A percentile compares a stretch with the other conserved stretches of the same genome.
Conservation (phyloP, 2,329 filamentous ascomycete genomes). For the Elsinoe fawcettii region DNA sequence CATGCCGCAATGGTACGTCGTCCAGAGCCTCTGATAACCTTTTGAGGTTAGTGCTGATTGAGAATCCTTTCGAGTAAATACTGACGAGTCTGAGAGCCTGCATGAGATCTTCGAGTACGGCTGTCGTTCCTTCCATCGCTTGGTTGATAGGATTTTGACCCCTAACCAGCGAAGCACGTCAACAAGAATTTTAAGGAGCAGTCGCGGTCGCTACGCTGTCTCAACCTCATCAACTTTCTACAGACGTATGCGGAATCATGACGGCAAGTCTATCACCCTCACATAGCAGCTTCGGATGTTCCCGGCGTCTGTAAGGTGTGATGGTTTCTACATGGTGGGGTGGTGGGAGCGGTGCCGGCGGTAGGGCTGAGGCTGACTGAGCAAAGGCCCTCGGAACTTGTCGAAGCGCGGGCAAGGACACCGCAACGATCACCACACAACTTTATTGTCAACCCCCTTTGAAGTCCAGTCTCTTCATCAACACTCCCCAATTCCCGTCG, state of each 20-base stretch:
- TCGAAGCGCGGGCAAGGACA: background rate
- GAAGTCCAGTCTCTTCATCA: constrained; percentile 41
- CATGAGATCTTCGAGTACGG: no score
- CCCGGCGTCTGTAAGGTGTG: background rate
- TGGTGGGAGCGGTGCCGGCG: background rate
- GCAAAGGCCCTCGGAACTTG: background rate
- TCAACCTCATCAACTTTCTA: no score
- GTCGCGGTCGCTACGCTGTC: no score
- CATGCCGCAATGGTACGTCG: constrained; percentile 32
- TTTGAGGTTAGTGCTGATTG: background rate
- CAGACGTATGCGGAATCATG: no score
- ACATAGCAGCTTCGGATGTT: no score
- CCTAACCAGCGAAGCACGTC: no score
- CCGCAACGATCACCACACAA: constrained; percentile 1
- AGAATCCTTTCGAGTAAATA: background rate
- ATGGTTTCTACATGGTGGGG: no score
- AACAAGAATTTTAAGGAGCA: no score
- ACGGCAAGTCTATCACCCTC: no score
- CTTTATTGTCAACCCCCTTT: constrained; percentile 27
- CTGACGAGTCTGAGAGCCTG: background rate
- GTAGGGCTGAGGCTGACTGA: constrained; percentile 11
- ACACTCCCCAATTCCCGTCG: background rate
- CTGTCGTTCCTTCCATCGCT: background rate
- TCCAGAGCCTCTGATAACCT: constrained; percentile 32
- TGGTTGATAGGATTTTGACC: background rate